These are phyloP conservation scores for Xylaria sp. DNA, from an alignment of 2,329 filamentous ascomycete species.

Conservation along the genomic window DNA sequence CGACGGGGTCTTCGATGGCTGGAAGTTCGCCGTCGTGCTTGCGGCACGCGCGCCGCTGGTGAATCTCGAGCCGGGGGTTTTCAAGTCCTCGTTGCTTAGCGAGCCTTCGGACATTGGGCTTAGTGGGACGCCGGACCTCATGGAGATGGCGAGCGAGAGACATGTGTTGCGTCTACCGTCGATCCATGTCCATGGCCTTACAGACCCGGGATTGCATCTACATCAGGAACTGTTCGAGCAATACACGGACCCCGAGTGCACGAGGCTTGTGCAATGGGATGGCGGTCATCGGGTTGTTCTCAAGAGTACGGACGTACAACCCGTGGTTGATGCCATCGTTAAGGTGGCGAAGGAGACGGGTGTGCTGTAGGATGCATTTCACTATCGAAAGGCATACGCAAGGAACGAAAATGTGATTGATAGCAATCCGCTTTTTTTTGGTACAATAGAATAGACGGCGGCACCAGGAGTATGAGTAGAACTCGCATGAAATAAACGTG, in stretches of 20 bases:
- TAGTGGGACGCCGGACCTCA: slow-evolving; percentile 56
- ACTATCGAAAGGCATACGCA: not conserved
- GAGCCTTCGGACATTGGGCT: slow-evolving; percentile 50
- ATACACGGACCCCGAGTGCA: slow-evolving; percentile 68
- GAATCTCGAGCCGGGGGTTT: slow-evolving; percentile 57
- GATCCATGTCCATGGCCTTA: slow-evolving; percentile 74
- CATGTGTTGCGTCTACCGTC: slow-evolving; percentile 68
- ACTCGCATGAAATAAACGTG: slow-evolving; percentile 11
- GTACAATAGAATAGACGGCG: slow-evolving; percentile 7
- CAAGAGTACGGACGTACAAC: slow-evolving; percentile 72
- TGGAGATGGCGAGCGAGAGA: slow-evolving; percentile 54
- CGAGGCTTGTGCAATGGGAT: slow-evolving; percentile 76
- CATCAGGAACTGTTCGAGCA: slow-evolving; percentile 66
- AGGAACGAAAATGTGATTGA: not conserved
- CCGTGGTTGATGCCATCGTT: slow-evolving; percentile 63
- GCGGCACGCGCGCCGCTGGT: slow-evolving; percentile 71
- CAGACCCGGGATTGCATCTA: slow-evolving; percentile 67
- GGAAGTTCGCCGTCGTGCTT: slow-evolving; percentile 70
- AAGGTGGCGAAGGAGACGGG: slow-evolving; percentile 62
- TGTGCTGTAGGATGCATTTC: slow-evolving; percentile 30
- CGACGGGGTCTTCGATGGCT: slow-evolving; percentile 54
- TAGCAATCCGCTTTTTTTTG: not conserved
- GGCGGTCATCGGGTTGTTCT: slow-evolving; percentile 77
- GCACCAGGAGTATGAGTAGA: slow-evolving; percentile 3
- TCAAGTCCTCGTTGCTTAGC: slow-evolving; percentile 46